Percentiles rank a stretch among this genome's conserved stretches.
Evolutionary conservation across 805 yeast species (phyloP).

Genomic region (Saccharomycopsis babjevae): DNA sequence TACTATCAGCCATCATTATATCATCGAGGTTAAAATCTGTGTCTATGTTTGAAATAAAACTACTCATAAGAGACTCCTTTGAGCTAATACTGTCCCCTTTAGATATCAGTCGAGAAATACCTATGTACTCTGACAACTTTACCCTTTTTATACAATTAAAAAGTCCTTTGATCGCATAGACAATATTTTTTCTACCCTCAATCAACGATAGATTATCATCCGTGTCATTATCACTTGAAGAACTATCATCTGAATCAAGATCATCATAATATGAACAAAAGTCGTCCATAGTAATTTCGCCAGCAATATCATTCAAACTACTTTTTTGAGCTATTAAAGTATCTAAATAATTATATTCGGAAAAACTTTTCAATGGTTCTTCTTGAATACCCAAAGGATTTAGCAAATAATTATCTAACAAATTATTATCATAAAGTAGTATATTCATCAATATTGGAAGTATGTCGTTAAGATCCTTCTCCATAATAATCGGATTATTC

Average conservation of each 20-base stretch:
- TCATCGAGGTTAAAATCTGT: constrained; percentile 3
- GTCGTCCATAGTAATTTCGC: constrained; percentile 9
- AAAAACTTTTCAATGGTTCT: constrained; percentile 11
- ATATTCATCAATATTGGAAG: constrained; percentile 25
- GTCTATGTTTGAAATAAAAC: constrained; percentile 2
- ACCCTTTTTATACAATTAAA: constrained; percentile 6
- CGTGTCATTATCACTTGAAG: background rate
- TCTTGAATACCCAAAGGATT: constrained; percentile 7
- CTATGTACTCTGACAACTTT: constrained; percentile 12
- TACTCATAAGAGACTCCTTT: constrained; percentile 7
- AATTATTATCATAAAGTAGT: constrained; percentile 10
- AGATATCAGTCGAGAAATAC: background rate
- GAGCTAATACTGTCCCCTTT: background rate
- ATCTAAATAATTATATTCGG: background rate
- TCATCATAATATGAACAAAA: constrained; percentile 12
- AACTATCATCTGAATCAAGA: background rate
- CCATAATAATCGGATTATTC: constrained; percentile 27
- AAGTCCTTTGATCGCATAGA: constrained; percentile 2
- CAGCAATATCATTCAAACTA: constrained; percentile 2
- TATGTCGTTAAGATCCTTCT: constrained; percentile 18
- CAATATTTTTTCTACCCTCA: constrained; percentile 3
- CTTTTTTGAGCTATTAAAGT: background rate
- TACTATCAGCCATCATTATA: constrained; percentile 2
- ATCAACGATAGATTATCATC: background rate
- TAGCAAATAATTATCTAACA: constrained; percentile 5